Base-by-base conservation (phyloP, 108 stramenopile genomes). In the Cyclotella atomus region DNA sequence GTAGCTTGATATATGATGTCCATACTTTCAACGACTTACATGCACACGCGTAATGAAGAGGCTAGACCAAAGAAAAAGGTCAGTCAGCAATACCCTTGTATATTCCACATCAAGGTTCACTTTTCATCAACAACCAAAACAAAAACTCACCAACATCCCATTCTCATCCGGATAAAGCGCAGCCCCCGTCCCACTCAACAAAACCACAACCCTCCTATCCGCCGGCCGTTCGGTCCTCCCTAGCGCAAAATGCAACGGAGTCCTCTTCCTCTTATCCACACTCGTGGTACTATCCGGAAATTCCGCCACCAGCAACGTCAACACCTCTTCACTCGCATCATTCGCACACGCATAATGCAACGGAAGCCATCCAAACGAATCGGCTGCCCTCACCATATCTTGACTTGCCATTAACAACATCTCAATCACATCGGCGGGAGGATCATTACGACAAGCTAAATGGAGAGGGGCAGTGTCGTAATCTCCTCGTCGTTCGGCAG, bases 291-390 rank as follows among this genome's bases (percentile, higher is more conserved):
- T 50, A 25, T 82, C 81, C 10, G 88, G 89, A 74, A 81, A 91
- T 30, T 70, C 65, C 52, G 84, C 75, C 20, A 84, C 76, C 49
- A 93, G 63, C 0, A 72, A 24, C 35, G 66, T 57, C 49, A 93
- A 53, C 34, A 79, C 87, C 54, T 85, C 84, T 29, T 76, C 32
- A 1, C 65, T 71, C 23, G 89, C 87, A n/a, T 81, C 68, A 60
- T 87, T 84, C 34, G 81, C 84, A 55, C 87, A 84, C 8, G 92
- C 92, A 64, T 87, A 88, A 64, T 93, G 89, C 17, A 93, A 53
- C 4, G 92, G 92, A 32, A 87, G 85, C 73, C 70, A 80, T 7
- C 89, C 89, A 62, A 53, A 80, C 2, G 85, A 57, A 70, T 92
- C 91, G 60, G 44, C 43, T 33, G 29, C 16, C 9, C 27, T 10